Conservation (phyloP, 2,329 filamentous ascomycete species). For the Herpomyces periplanetae region DNA sequence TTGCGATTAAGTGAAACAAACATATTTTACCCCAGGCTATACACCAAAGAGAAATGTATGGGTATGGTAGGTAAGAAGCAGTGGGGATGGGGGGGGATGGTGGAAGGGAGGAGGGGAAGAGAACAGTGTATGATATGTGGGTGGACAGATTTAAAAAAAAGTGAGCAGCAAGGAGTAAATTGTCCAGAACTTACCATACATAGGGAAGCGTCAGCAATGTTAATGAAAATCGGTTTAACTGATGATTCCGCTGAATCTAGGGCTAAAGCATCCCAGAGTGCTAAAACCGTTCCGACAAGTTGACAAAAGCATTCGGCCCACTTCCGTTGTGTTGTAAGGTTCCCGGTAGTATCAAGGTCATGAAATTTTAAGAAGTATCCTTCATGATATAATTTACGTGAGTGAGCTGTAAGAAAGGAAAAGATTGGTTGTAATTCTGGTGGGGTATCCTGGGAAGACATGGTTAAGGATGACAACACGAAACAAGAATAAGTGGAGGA, state of each 20-base stretch:
- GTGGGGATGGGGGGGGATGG: too few species aligned
- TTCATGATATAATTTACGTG: slow-evolving; percentile 86
- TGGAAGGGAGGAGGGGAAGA: too few species aligned
- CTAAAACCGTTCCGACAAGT: slow-evolving; percentile 69
- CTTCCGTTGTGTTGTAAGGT: slow-evolving; percentile 41
- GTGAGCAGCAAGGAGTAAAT: too few species aligned
- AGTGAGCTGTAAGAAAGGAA: slow-evolving; percentile 65
- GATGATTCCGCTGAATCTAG: slow-evolving; percentile 55
- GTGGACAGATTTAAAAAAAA: too few species aligned
- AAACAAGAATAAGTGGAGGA: too few species aligned
- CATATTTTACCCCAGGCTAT: slow-evolving; percentile 4
- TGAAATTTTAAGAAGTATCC: slow-evolving; percentile 91
- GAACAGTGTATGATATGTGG: too few species aligned
- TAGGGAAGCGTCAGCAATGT: slow-evolving; percentile 80
- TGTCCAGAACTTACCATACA: slow-evolving; percentile 49
- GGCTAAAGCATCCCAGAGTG: slow-evolving; percentile 74
- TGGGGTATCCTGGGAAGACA: slow-evolving; percentile 42
- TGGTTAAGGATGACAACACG: too few species aligned
- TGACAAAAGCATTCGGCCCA: slow-evolving; percentile 96
- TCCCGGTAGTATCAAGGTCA: slow-evolving; percentile 64
- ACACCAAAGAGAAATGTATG: slow-evolving; percentile 1
- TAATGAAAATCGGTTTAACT: slow-evolving; percentile 68
- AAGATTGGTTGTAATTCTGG: slow-evolving; percentile 85
- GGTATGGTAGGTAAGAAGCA: too few species aligned
- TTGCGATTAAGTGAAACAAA: slow-evolving; percentile 2